Evolutionary conservation across 2,329 filamentous ascomycete genomes (phyloP).

Genomic region (Claviceps fusiformis): DNA sequence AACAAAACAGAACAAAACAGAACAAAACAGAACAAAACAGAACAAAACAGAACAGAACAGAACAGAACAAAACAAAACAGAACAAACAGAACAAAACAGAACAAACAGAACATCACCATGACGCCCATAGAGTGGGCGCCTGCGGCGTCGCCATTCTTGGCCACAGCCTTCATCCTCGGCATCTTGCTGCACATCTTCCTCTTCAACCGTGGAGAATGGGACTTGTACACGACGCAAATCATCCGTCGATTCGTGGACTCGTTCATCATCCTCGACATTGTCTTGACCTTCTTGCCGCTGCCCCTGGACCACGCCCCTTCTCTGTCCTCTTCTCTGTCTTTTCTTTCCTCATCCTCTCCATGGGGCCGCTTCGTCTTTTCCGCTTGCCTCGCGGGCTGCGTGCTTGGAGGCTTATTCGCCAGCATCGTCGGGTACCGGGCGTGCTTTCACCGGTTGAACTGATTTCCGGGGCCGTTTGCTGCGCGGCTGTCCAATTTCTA

Average conservation of each 20-base stretch:
- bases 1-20: no score
- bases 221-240: conserved; percentile 6
- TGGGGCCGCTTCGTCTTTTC: background rate
- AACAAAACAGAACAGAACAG: no score
- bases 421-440: conserved; percentile 12
- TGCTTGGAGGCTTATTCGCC: background rate
- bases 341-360: background rate
- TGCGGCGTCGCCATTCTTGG: background rate
- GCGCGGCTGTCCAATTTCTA: conserved; percentile 15
- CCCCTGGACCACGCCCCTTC: background rate
- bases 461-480: conserved; percentile 15
- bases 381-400: background rate
- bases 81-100: background rate
- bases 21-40: no score
- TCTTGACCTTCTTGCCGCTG: background rate
- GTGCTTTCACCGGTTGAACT: conserved; percentile 14
- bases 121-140: background rate
- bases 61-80: background rate
- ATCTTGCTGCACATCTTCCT: conserved; percentile 8
- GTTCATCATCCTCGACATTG: background rate
- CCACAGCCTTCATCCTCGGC: conserved; percentile 20
- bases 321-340: background rate
- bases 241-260: background rate
- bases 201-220: conserved; percentile 16
- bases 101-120: conserved; percentile 9